Evolutionary conservation across 2,329 filamentous ascomycete species (phyloP).

Genomic region (Trichophyton benhamiae): DNA sequence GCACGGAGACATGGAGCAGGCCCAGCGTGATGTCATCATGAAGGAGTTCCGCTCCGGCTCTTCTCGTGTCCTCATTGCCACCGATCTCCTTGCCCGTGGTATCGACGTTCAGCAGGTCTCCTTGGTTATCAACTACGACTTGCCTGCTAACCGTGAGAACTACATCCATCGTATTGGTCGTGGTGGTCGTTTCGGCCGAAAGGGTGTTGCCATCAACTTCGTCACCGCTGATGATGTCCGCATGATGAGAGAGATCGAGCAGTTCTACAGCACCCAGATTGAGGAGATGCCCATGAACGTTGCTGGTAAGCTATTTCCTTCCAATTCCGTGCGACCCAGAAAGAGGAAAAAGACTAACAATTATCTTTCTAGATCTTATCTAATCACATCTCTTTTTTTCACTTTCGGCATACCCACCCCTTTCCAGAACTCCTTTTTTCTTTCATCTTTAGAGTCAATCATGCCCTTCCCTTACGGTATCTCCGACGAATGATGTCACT

Average conservation of each 20-base stretch:
- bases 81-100: slow-evolving; percentile 93
- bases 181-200: slow-evolving; percentile 88
- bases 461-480: slow-evolving; percentile 1
- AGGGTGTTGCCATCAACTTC: slow-evolving; percentile 99
- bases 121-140: slow-evolving; percentile 96
- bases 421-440: not conserved
- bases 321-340: slow-evolving; percentile 98
- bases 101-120: slow-evolving; percentile 99
- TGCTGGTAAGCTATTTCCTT: slow-evolving; percentile 35
- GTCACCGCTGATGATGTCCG: slow-evolving; percentile 96
- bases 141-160: slow-evolving; percentile 97
- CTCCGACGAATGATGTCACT: slow-evolving; percentile 7
- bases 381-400: slow-evolving; percentile 19
- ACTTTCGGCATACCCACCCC: not conserved
- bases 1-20: slow-evolving; percentile 99
- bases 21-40: slow-evolving; percentile 98
- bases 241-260: slow-evolving; percentile 92
- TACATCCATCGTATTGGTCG: slow-evolving; percentile 98
- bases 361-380: slow-evolving; percentile 28
- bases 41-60: slow-evolving; percentile 96
- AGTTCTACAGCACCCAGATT: slow-evolving; percentile 93
- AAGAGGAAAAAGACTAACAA: slow-evolving; percentile 24
- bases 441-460: slow-evolving; percentile 7
- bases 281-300: slow-evolving; percentile 98
- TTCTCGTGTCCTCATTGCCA: slow-evolving; percentile 90